phyloP scores from a whole-genome alignment of 345 rosid genomes.

The Firmiana major region DNA sequence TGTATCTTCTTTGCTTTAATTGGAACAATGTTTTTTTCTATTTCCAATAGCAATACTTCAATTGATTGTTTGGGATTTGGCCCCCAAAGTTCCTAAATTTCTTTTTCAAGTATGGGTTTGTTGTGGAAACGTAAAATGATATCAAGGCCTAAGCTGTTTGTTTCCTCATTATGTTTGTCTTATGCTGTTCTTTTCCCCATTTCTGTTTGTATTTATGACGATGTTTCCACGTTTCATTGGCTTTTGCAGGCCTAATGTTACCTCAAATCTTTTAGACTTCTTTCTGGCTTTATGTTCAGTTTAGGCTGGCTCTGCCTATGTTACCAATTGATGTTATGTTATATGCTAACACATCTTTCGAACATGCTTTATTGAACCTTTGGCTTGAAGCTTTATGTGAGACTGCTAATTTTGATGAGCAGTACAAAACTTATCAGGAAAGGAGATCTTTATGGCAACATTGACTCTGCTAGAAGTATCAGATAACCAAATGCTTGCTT shows the following conservation, averaged over 20 bases:
- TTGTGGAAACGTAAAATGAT: too few species aligned
- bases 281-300: neutral
- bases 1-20: neutral
- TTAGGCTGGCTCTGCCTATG: neutral
- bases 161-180: neutral
- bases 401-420: neutral
- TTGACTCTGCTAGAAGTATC: neutral
- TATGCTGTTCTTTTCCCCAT: too few species aligned
- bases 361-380: neutral
- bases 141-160: neutral
- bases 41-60: neutral
- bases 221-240: neutral
- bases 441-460: neutral
- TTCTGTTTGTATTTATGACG: neutral
- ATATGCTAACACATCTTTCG: neutral
- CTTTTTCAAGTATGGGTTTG: too few species aligned
- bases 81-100: too few species aligned
- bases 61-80: too few species aligned
- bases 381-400: neutral
- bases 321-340: neutral
- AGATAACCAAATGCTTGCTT: neutral
- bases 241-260: neutral
- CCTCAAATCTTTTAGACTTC: neutral
- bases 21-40: neutral
- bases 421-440: neutral